Evolutionary conservation across 2,329 filamentous ascomycete genomes (phyloP).

Genomic region (Madurella mycetomatis): DNA sequence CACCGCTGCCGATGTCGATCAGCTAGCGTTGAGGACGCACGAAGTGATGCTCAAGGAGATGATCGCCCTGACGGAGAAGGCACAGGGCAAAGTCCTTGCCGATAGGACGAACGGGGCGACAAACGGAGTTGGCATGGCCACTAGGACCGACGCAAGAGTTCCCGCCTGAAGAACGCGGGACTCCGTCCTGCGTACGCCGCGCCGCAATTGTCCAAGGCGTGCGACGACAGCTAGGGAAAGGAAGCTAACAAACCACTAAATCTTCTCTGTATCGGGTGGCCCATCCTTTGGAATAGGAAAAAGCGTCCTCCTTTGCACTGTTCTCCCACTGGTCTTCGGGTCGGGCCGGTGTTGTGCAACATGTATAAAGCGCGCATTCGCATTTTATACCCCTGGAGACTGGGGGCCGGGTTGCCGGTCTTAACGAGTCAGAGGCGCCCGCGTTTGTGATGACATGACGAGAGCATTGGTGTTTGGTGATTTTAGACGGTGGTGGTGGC

Average conservation of each 20-base stretch:
- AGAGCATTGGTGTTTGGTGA: not conserved
- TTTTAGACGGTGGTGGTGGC: not conserved
- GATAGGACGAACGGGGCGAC: constrained; percentile 18
- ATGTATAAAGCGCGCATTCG: not conserved
- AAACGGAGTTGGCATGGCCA: constrained; percentile 32
- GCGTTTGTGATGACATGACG: not conserved
- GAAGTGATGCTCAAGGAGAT: constrained; percentile 72
- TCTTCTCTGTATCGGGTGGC: not conserved
- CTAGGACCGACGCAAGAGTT: constrained; percentile 29
- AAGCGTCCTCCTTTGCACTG: too few species aligned
- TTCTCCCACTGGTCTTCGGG: not conserved
- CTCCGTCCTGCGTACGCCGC: not conserved
- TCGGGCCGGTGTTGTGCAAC: not conserved
- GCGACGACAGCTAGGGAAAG: not conserved
- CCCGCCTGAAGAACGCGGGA: constrained; percentile 14
- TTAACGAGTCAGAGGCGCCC: not conserved
- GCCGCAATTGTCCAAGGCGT: too few species aligned
- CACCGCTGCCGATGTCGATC: constrained; percentile 71
- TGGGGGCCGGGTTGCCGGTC: not conserved
- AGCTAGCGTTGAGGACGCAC: constrained; percentile 61
- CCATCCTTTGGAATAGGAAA: not conserved
- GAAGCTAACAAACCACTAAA: not conserved
- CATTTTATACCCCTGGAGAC: not conserved
- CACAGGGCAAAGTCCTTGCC: constrained; percentile 38
- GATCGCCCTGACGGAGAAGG: constrained; percentile 48